A percentile compares a stretch with the other conserved stretches of the same genome.
Evolutionary conservation across 2,329 filamentous ascomycete species (phyloP).

Genomic region (Cadophora luteo-olivacea): DNA sequence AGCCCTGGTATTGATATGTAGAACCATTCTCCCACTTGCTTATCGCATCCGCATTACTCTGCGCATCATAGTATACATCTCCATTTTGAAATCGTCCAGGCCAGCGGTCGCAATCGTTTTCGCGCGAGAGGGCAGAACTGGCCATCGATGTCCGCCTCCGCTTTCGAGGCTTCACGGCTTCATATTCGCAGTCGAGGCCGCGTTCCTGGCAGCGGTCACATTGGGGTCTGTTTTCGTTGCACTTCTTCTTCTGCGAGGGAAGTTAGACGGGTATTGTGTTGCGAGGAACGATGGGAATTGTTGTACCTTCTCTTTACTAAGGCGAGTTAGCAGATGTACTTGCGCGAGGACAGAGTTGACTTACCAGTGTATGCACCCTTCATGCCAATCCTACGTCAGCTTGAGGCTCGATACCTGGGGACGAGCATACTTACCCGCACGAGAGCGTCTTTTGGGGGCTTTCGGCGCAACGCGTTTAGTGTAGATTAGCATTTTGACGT

Average conservation of each 20-base stretch:
- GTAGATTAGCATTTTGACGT: slow-evolving; percentile 59
- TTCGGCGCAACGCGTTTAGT: slow-evolving; percentile 64
- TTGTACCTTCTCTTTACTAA: slow-evolving; percentile 45
- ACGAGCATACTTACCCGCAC: slow-evolving; percentile 55
- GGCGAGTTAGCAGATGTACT: slow-evolving; percentile 30
- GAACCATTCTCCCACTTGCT: slow-evolving; percentile 37
- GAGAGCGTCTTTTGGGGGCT: slow-evolving; percentile 63
- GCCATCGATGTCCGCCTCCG: slow-evolving; percentile 37
- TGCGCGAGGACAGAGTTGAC: slow-evolving; percentile 10
- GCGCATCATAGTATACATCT: slow-evolving; percentile 26
- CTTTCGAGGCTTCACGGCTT: slow-evolving; percentile 43
- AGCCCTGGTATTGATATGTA: slow-evolving; percentile 34
- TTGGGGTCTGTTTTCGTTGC: slow-evolving; percentile 42
- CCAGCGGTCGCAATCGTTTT: slow-evolving; percentile 37
- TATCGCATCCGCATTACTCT: slow-evolving; percentile 21
- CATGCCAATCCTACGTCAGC: slow-evolving; percentile 28
- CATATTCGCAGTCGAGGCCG: slow-evolving; percentile 43
- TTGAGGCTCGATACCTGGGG: not conserved
- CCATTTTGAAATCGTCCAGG: slow-evolving; percentile 32
- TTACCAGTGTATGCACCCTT: slow-evolving; percentile 45
- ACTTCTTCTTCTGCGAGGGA: slow-evolving; percentile 44
- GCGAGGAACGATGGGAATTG: not conserved
- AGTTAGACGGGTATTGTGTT: slow-evolving; percentile 25
- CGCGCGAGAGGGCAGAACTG: slow-evolving; percentile 36
- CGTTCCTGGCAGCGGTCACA: slow-evolving; percentile 44